Base-by-base conservation (phyloP, 352 stramenopile genomes). In the Phytopythium delawarense region DNA sequence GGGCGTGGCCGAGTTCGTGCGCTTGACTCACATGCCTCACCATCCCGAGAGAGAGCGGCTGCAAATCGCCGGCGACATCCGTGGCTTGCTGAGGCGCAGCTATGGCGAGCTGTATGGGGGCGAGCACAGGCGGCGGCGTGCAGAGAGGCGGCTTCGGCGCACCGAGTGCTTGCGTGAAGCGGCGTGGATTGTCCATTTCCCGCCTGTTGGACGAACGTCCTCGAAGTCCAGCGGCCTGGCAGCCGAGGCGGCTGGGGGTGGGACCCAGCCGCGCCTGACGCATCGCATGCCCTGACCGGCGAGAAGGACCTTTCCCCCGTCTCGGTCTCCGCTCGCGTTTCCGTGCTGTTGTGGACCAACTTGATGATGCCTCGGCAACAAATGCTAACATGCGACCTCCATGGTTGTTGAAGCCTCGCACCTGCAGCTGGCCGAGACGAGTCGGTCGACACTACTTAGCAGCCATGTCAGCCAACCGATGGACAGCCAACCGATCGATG, bases 231-330 rank as follows among this genome's bases (percentile, higher is more conserved):
- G 40, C 15, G 20, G 25, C 23, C 15, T 2, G 1, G 21, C 25
- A 34, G 28, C 44, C 8, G 44, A 32, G 45, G 18, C 45, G 21
- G 5, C 23, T 21, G 18, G 42, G 54, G 23, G 54, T 60, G 54
- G 54, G 54, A 60, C 39, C 8, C 2, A 3, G 4, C 32, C 53
- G 21, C 8, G 23, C 8, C 37, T 59, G 53, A 34, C 53, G 53
- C 8, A 46, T 34, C 37, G 11, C 35, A 34, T 39, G 37, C 39
- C 34, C 53, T 59, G 53, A 49, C 54, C 23, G 23, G 34, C 53
- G 21, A 50, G 54, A 51, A 61, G 55, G 55, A 61, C 55, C 55
- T 61, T 59, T 30, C 40, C 37, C 51, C 50, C 12, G 50, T 42
- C 50, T 12, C 50, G 2, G 25, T 8, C 6, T 39, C 49, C 13